Percentiles rank a stretch among this genome's conserved stretches.
Conservation (phyloP, 257 asterid genomes). For the Henckelia pumila region DNA sequence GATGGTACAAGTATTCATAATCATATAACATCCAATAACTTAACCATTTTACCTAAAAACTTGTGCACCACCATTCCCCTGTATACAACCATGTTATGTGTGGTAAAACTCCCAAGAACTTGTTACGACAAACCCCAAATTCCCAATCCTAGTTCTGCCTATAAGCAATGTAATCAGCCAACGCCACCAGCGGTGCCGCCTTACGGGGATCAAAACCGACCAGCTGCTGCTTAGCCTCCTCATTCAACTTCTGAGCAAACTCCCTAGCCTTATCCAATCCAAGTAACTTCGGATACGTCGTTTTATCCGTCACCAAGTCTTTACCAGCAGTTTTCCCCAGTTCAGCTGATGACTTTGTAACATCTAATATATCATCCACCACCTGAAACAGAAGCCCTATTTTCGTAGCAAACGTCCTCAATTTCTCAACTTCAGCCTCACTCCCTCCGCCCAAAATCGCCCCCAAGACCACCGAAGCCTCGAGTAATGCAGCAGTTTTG, state of each 20-base stretch:
- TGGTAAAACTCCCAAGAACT: not conserved
- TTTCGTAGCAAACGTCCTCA: slow-evolving; percentile 54
- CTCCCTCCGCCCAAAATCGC: slow-evolving; percentile 71
- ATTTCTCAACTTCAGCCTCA: slow-evolving; percentile 42
- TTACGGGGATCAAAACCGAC: slow-evolving; percentile 44
- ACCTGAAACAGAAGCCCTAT: slow-evolving; percentile 76
- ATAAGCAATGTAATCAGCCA: slow-evolving; percentile 72
- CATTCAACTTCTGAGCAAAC: slow-evolving; percentile 51
- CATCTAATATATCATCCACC: slow-evolving; percentile 76
- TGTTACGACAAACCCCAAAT: slow-evolving; percentile 21
- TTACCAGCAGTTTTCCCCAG: slow-evolving; percentile 83
- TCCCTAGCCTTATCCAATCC: slow-evolving; percentile 73
- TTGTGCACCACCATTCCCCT: not conserved
- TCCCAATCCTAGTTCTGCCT: slow-evolving; percentile 43
- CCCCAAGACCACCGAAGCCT: slow-evolving; percentile 68
- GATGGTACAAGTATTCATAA: not conserved
- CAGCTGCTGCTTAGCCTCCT: slow-evolving; percentile 61
- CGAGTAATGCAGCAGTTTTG: slow-evolving; percentile 69
- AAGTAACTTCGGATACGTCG: slow-evolving; percentile 69
- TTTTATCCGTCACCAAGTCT: slow-evolving; percentile 59
- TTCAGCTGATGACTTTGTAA: slow-evolving; percentile 63
- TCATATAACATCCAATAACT: not conserved
- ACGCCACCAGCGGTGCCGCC: slow-evolving; percentile 62
- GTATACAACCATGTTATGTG: too few species aligned
- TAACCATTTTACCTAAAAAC: not conserved